Evolutionary conservation across 805 yeast genomes (phyloP).

Genomic region (Wickerhamomyces sydowiorum): DNA sequence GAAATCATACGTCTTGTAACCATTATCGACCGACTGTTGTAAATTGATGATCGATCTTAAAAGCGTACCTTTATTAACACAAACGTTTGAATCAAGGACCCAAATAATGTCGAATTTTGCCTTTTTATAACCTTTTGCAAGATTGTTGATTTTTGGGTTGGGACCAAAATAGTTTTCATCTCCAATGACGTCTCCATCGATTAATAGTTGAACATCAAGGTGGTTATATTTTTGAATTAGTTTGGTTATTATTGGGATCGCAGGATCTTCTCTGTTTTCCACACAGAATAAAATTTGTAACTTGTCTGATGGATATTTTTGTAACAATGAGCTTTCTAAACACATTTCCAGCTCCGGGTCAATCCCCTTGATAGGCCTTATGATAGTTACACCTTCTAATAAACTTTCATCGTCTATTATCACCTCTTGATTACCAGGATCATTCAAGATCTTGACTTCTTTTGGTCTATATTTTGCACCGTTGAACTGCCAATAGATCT

Average conservation of each 20-base stretch:
- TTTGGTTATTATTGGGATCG: constrained; percentile 47
- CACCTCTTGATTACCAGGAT: background rate
- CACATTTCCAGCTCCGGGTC: constrained; percentile 72
- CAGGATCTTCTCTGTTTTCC: constrained; percentile 56
- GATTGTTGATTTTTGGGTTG: constrained; percentile 83
- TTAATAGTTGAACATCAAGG: constrained; percentile 51
- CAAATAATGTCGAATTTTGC: constrained; percentile 75
- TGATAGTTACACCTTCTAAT: constrained; percentile 65
- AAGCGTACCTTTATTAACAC: constrained; percentile 64
- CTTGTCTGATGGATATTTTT: constrained; percentile 53
- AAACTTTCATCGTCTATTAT: constrained; percentile 24
- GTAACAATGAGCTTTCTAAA: constrained; percentile 60
- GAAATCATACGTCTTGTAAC: constrained; percentile 24
- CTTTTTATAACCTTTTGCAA: constrained; percentile 68
- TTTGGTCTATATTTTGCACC: constrained; percentile 11
- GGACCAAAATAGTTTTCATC: constrained; percentile 58
- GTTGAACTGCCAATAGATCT: constrained; percentile 17
- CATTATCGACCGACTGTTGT: constrained; percentile 47
- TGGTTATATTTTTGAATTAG: constrained; percentile 49
- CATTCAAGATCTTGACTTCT: constrained; percentile 1
- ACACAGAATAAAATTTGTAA: constrained; percentile 76
- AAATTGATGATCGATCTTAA: constrained; percentile 54
- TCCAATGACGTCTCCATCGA: constrained; percentile 34
- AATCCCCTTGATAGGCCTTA: constrained; percentile 79
- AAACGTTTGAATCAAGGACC: constrained; percentile 83